Evolutionary conservation across 176 grass and related monocot species (phyloP).

Genomic region (Carex cristatella): DNA sequence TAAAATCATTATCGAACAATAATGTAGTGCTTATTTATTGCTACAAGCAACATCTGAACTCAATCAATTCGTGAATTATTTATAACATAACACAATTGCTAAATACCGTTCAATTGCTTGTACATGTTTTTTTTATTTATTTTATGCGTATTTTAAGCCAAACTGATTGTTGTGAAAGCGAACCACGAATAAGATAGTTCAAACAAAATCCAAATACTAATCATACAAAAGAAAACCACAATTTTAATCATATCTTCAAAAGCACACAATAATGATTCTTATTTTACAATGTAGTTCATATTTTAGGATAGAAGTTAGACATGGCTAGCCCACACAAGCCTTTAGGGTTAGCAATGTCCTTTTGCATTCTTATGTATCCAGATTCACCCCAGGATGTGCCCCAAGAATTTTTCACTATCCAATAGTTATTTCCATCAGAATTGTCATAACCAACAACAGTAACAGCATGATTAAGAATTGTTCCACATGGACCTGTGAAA

Average conservation of each 20-base stretch:
- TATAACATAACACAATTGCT: too few relatives aligned
- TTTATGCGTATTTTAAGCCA: too few relatives aligned
- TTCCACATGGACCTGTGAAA: slow-evolving; percentile 49
- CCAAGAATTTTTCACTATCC: slow-evolving; percentile 75
- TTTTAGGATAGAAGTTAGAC: slow-evolving; percentile 33
- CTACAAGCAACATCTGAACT: too few relatives aligned
- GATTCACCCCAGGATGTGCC: slow-evolving; percentile 45
- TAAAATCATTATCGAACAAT: too few relatives aligned
- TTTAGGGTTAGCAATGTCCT: not conserved
- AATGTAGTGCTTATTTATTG: too few relatives aligned
- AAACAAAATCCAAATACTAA: too few relatives aligned
- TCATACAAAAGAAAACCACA: too few relatives aligned
- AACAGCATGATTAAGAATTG: slow-evolving; percentile 46
- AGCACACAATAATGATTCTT: not conserved
- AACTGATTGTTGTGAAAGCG: too few relatives aligned
- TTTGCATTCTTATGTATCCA: slow-evolving; percentile 49
- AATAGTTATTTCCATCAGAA: slow-evolving; percentile 27
- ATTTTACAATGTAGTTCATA: not conserved
- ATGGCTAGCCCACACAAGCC: slow-evolving; percentile 56
- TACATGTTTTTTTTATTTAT: too few relatives aligned
- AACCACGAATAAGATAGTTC: too few relatives aligned
- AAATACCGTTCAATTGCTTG: too few relatives aligned
- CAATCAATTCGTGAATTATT: too few relatives aligned
- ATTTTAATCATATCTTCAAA: not conserved
- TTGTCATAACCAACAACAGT: slow-evolving; percentile 50